A percentile compares a stretch with the other conserved stretches of the same genome.
Evolutionary conservation across 1,284 basidiomycete species (phyloP).

Genomic region (Heterobasidion parviporum): DNA sequence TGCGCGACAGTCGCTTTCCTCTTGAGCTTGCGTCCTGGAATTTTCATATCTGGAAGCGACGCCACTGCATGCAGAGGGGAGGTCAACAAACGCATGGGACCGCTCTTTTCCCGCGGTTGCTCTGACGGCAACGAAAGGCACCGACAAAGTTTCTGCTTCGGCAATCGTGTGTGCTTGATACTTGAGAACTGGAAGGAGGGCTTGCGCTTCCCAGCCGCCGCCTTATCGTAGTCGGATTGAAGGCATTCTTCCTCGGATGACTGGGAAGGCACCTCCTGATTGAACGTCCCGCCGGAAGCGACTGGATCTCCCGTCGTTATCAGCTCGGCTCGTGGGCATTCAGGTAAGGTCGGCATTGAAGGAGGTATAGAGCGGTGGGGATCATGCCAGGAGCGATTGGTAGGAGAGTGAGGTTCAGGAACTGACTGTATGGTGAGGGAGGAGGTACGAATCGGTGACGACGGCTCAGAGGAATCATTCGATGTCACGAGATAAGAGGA

Average conservation of each 20-base stretch:
- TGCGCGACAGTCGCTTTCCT: background rate
- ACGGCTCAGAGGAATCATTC: background rate
- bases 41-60: background rate
- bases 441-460: background rate
- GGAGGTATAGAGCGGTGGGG: background rate
- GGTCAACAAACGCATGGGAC: background rate
- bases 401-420: no score
- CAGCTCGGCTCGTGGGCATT: no score
- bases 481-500: background rate
- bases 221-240: no score
- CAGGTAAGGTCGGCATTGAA: no score
- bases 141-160: background rate
- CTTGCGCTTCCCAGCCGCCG: no score
- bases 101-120: background rate
- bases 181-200: no score
- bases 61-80: background rate
- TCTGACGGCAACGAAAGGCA: background rate
- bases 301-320: no score
- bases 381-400: background rate
- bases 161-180: no score
- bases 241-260: no score
- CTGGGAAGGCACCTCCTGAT: no score
- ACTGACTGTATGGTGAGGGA: background rate
- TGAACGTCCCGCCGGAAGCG: no score
- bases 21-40: background rate